These are phyloP conservation scores for Solioccasus polychromus DNA, from an alignment of 768 basidiomycete genomes.

Conservation along the genomic window DNA sequence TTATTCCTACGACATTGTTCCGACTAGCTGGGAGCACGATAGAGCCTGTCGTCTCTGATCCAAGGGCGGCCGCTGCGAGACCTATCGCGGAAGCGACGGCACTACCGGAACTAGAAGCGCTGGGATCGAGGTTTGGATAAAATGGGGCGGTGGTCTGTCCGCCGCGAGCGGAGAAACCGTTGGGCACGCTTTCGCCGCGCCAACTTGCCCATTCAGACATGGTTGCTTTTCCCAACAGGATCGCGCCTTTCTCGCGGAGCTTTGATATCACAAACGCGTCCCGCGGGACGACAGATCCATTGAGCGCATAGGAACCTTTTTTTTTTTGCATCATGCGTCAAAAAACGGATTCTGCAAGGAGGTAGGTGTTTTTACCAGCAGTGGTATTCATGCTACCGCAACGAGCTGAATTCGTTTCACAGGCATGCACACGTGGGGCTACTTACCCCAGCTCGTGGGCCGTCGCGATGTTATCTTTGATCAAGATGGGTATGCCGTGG, in stretches of 20 bases:
- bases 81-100: conserved; percentile 44
- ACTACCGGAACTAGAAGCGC: conserved; percentile 43
- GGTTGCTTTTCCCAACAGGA: conserved; percentile 41
- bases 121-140: conserved; percentile 40
- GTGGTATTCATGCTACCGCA: conserved; percentile 45
- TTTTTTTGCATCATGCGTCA: conserved; percentile 5
- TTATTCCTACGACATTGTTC: conserved; percentile 45
- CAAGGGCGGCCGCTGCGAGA: conserved; percentile 41
- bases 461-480: conserved; percentile 49
- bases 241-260: conserved; percentile 33
- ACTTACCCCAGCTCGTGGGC: conserved; percentile 24
- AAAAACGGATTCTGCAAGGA: not conserved
- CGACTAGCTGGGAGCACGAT: conserved; percentile 42
- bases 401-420: not conserved
- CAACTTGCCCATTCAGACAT: conserved; percentile 44
- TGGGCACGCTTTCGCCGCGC: conserved; percentile 33
- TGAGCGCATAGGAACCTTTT: conserved; percentile 38
- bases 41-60: conserved; percentile 48
- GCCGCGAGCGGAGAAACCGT: conserved; percentile 45
- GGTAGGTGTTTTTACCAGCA: conserved; percentile 39
- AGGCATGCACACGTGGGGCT: not conserved
- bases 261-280: conserved; percentile 34
- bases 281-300: conserved; percentile 36
- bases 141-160: conserved; percentile 44
- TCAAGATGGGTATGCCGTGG: conserved; percentile 57